phyloP scores from a whole-genome alignment of 345 rosid species.

The Linum lewisii region DNA sequence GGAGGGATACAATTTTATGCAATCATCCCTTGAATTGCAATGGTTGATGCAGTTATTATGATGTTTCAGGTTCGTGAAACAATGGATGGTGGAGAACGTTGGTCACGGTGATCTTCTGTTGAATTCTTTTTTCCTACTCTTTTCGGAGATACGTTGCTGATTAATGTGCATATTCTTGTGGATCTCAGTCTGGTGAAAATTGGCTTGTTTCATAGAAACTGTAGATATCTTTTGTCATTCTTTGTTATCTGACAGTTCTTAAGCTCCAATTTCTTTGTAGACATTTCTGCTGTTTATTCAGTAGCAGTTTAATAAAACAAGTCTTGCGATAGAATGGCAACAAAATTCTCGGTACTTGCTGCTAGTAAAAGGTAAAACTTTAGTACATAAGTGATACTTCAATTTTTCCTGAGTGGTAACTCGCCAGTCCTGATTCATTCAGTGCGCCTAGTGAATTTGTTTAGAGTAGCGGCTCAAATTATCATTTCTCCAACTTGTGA shows the following conservation, averaged over 20 bases:
- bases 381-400: constrained; percentile 1
- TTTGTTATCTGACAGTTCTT: constrained; percentile 14
- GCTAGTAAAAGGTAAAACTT: background rate
- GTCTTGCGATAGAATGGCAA: constrained; percentile 1
- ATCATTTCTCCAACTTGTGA: background rate
- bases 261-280: constrained; percentile 22
- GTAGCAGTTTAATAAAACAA: constrained; percentile 12
- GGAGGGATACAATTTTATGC: background rate
- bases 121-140: constrained; percentile 15
- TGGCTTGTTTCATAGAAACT: constrained; percentile 47
- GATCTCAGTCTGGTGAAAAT: constrained; percentile 37
- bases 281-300: constrained; percentile 17
- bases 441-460: background rate
- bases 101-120: constrained; percentile 20
- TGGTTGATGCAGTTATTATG: constrained; percentile 17
- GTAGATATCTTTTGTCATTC: constrained; percentile 23
- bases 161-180: constrained; percentile 27
- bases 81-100: constrained; percentile 15
- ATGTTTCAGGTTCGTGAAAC: constrained; percentile 36
- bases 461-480: background rate
- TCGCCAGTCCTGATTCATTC: constrained; percentile 10
- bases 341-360: background rate
- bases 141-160: constrained; percentile 25
- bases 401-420: background rate
- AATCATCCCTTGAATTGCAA: constrained; percentile 2